Evolutionary conservation across 2,329 filamentous ascomycete species (phyloP), one percentile per base, ranked within the genome.

Genomic region (Elsinoe batatas): DNA sequence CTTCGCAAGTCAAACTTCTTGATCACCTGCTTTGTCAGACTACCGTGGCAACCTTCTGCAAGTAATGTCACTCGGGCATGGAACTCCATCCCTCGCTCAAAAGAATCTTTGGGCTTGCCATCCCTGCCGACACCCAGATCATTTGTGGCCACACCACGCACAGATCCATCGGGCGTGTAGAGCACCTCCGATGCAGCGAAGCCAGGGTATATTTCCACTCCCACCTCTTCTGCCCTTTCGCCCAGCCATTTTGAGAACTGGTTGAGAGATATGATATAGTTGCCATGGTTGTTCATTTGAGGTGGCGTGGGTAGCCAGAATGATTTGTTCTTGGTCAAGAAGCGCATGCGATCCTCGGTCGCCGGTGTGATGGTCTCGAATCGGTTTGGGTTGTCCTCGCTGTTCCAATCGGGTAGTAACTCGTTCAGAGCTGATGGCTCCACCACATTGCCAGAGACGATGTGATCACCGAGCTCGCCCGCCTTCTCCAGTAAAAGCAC

Each of bases 1-100:
- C 85, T 79, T 59, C 93, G 82, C 58, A 98, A 76, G 66, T 97
- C 89, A 63, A 89, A 98, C 69, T 95, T 95, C 71, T 91, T 93
- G 63, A 89, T 87, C 55, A 97, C 85, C 72, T 96, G 87, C 76
- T 98, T 98, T 53, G 85, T 91, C 71, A 98, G 72, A 72, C 88
- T 95, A 60, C 93, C 93, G 69, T 98, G 93, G 67, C 91, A 97
- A 11, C 93, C 93, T 74, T 98, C 93, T 11, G 81, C 93, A 58
- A 98, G 90, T 56, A 98, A 78, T 36, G 93, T 98, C 50, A 93
- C 84, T 57, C 87, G 79, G 5, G 93, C 91, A 67, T 95, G 90
- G 69, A 98, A 98, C 73, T 95, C 93, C 93, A 98, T 98, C 58
- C 93, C 93, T 59, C 93, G 81, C 76, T 97, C 91, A 66, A 96